Conservation (phyloP, 805 yeast species). For the Isabelozyma heimii region DNA sequence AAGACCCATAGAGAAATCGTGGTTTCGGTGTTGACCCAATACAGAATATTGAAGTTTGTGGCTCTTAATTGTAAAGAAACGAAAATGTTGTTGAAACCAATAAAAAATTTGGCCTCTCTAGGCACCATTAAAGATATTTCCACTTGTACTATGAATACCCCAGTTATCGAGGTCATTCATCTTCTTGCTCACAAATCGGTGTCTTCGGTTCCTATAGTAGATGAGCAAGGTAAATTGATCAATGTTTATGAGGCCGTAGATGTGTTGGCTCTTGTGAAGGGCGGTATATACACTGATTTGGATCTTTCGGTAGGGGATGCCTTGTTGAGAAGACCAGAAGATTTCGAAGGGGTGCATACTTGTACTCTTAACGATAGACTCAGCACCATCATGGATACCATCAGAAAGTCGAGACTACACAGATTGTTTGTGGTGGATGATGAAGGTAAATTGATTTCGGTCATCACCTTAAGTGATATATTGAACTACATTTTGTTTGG, state of each 20-base stretch:
- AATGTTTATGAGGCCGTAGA: constrained; percentile 97
- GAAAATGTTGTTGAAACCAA: constrained; percentile 72
- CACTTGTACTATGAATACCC: constrained; percentile 85
- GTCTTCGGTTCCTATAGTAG: constrained; percentile 90
- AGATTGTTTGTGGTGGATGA: constrained; percentile 89
- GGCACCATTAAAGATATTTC: constrained; percentile 53
- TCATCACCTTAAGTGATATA: constrained; percentile 88
- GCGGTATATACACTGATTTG: constrained; percentile 89
- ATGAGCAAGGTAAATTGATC: constrained; percentile 61
- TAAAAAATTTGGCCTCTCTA: constrained; percentile 67
- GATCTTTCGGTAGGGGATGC: constrained; percentile 95
- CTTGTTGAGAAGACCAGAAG: constrained; percentile 86
- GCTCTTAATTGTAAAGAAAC: constrained; percentile 96
- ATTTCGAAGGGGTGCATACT: constrained; percentile 96
- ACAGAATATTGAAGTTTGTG: constrained; percentile 91
- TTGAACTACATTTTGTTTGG: constrained; percentile 76
- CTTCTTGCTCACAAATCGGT: constrained; percentile 75
- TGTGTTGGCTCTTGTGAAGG: constrained; percentile 86
- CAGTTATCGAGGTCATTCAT: constrained; percentile 91
- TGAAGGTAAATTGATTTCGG: constrained; percentile 73
- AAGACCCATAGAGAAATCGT: constrained; percentile 91
- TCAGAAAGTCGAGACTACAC: constrained; percentile 86
- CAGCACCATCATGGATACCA: constrained; percentile 88
- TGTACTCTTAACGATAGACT: constrained; percentile 85
- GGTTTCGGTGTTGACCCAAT: constrained; percentile 92